Evolutionary conservation across 805 yeast genomes (phyloP), one percentile per base, ranked within the genome.

Genomic region (Barnettozyma californica): DNA sequence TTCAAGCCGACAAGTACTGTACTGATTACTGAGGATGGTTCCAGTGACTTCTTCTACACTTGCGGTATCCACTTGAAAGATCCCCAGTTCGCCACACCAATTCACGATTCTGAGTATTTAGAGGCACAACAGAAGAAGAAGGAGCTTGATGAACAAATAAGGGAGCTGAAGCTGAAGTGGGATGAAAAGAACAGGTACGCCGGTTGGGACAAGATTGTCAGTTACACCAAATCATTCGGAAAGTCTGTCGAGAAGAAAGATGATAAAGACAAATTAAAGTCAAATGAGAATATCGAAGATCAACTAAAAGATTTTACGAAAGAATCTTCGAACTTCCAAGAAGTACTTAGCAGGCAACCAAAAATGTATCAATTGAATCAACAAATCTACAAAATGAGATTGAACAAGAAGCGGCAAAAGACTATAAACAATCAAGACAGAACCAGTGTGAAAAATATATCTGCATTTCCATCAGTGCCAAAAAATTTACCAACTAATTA

Each of bases 341-440:
- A 38, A 6, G 50, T 61, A 9, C 55, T 76, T 2, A 47, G 49
- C 9, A 53, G 52, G 21, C 62, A 59, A 41, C 75, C 71, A 51
- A 68, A 73, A 52, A 55, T 56, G 3, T 75, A 57, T 56, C 60
- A 57, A 20, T 60, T 76, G 46, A 62, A 73, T 50, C 61, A 63
- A 33, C 72, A 67, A 45, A 69, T 76, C n/a, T 74, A 62, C 57
- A 66, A 58, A 44, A 64, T 67, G 25, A 52, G 81, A 44, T 45
- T 71, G 8, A 66, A 65, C 31, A 63, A 58, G 48, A 54, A 54
- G 49, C 54, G 49, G 21, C 53, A 53, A 23, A 48, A 41, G 29
- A 21, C 38, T 14, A 51, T 65, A 39, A 58, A 50, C 18, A 29
- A 37, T n/a, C 46, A 53, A 9, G 69, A 70, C 33, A 63, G 65